phyloP scores from a whole-genome alignment of 352 stramenopile species.

The Thraustochytrium sp. region DNA sequence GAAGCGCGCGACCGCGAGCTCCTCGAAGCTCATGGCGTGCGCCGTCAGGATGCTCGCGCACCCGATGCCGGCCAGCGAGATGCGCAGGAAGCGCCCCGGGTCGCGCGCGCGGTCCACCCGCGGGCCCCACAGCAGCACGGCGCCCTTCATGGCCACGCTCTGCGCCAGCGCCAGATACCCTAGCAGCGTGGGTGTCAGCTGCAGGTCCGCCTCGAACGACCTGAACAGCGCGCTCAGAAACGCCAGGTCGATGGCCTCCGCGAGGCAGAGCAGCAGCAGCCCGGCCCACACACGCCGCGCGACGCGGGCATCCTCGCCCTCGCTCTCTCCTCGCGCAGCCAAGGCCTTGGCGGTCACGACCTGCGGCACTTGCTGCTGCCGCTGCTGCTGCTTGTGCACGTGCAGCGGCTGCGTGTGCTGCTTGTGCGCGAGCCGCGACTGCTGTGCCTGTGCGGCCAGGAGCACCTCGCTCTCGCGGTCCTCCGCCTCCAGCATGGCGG shows the following conservation, averaged over 20 bases:
- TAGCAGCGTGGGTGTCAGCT: not conserved
- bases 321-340: too few species aligned
- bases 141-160: conserved; percentile 2
- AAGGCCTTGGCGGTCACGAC: too few species aligned
- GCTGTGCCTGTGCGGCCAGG: too few species aligned
- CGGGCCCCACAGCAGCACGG: not conserved
- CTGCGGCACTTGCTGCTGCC: too few species aligned
- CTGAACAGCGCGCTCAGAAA: conserved; percentile 9
- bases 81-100: not conserved
- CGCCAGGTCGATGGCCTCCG: not conserved
- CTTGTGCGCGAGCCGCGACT: too few species aligned
- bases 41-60: not conserved
- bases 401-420: too few species aligned
- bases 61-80: not conserved
- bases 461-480: too few species aligned
- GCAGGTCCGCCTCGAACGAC: not conserved
- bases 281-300: not conserved
- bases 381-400: too few species aligned
- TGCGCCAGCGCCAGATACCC: not conserved
- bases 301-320: too few species aligned
- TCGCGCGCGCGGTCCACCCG: not conserved
- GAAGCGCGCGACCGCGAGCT: not conserved
- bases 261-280: not conserved
- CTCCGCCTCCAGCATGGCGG: too few species aligned
- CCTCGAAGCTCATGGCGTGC: not conserved